Evolutionary conservation across 148 eudicot genomes (phyloP).

Genomic region (Vaccinium macrocarpon): DNA sequence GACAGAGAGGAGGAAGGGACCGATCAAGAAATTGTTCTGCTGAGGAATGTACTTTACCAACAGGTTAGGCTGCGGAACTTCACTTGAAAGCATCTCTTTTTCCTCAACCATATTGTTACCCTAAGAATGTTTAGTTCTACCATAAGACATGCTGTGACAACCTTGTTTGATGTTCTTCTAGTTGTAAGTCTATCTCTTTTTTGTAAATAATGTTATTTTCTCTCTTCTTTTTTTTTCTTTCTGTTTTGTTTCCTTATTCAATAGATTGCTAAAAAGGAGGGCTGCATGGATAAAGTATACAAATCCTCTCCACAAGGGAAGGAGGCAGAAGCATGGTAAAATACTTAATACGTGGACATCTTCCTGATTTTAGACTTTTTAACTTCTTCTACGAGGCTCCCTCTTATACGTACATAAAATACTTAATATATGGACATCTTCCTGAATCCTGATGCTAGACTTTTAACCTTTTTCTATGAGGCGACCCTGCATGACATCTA

Average conservation of each 20-base stretch:
- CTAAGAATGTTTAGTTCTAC: neutral
- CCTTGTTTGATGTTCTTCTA: neutral
- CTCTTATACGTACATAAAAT: neutral
- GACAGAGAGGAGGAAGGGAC: constrained; percentile 70
- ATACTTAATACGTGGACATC: constrained; percentile 12
- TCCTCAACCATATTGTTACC: neutral
- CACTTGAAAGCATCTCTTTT: neutral
- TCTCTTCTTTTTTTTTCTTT: neutral
- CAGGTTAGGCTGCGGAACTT: constrained; percentile 41
- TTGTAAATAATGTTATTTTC: neutral
- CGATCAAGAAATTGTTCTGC: constrained; percentile 50
- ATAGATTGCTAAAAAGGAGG: constrained; percentile 61
- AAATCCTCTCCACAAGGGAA: constrained; percentile 46
- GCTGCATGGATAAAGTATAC: constrained; percentile 40
- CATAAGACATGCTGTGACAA: neutral
- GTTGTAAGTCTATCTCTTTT: neutral
- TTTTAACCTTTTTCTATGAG: constrained; percentile 7
- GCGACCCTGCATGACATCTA: neutral
- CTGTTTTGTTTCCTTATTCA: constrained; percentile 15
- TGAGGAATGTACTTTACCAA: constrained; percentile 53
- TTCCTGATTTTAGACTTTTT: neutral
- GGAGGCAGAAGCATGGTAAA: constrained; percentile 51
- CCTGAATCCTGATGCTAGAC: neutral
- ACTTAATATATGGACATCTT: constrained; percentile 9
- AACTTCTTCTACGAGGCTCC: neutral